phyloP scores from a whole-genome alignment of 2,329 filamentous ascomycete species.

The Akanthomyces lecanii region DNA sequence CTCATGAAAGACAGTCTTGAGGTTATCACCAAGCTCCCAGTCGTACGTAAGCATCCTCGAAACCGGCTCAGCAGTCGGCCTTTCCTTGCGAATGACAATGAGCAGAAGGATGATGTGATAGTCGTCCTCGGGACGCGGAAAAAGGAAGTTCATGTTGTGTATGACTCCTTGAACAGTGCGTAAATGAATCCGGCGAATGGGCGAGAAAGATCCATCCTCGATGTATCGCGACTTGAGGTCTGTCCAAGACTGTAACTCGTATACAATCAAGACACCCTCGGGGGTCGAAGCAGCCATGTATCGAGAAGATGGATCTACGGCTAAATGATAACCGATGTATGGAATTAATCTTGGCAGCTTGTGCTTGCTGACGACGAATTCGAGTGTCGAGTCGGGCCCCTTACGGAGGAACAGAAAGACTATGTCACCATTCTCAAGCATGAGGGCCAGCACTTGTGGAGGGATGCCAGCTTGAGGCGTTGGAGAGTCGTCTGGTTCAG shows the following conservation, averaged over 20 bases:
- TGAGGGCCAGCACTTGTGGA: constrained; percentile 75
- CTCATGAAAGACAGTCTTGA: constrained; percentile 41
- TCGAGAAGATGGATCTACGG: constrained; percentile 71
- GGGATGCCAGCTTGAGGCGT: constrained; percentile 37
- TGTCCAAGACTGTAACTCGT: constrained; percentile 58
- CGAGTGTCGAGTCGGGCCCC: constrained; percentile 39
- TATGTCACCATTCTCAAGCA: constrained; percentile 67
- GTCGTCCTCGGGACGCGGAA: constrained; percentile 62
- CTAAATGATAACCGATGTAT: constrained; percentile 62
- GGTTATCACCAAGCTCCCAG: constrained; percentile 51
- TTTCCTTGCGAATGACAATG: constrained; percentile 46
- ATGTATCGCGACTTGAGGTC: constrained; percentile 48
- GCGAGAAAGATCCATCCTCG: constrained; percentile 44
- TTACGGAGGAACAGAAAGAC: constrained; percentile 69
- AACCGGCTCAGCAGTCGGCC: constrained; percentile 23
- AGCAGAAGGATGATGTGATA: constrained; percentile 74
- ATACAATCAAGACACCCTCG: constrained; percentile 67
- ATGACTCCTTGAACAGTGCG: constrained; percentile 65
- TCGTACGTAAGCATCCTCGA: constrained; percentile 56
- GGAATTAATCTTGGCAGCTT: constrained; percentile 54
- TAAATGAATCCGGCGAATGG: constrained; percentile 48
- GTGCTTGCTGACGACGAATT: constrained; percentile 59
- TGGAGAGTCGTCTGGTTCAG: constrained; percentile 3
- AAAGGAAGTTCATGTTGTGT: constrained; percentile 80
- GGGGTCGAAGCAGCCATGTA: constrained; percentile 66